Evolutionary conservation across 257 asterid species (phyloP).

Genomic region (Capsicum chinense): DNA sequence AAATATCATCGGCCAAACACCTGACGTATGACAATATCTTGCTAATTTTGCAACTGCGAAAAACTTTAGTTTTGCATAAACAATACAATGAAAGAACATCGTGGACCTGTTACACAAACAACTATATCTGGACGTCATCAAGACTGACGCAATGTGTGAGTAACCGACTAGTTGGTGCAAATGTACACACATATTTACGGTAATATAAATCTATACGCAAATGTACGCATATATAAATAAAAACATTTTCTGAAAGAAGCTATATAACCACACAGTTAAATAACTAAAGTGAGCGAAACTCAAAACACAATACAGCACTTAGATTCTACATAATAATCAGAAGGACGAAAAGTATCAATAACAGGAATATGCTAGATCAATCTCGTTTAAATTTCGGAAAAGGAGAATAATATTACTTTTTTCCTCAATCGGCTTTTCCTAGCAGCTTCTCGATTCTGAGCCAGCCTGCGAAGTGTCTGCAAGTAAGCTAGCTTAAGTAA

Average conservation of each 20-base stretch:
- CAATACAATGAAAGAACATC: no score
- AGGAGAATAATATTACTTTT: conserved; percentile 55
- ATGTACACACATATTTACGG: background rate
- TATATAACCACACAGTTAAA: background rate
- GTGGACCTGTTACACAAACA: background rate
- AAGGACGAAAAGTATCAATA: background rate
- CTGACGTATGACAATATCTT: background rate
- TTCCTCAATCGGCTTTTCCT: conserved; percentile 90
- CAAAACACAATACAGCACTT: background rate
- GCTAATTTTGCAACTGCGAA: background rate
- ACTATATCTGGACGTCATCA: background rate
- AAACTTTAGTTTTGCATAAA: background rate
- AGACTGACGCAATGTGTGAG: background rate
- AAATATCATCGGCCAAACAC: background rate
- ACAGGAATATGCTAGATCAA: background rate
- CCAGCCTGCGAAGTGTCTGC: conserved; percentile 84
- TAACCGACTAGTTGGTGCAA: background rate
- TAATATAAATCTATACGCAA: background rate
- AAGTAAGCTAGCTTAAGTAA: conserved; percentile 12
- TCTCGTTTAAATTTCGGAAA: background rate
- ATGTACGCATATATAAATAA: background rate
- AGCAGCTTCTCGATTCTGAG: conserved; percentile 99
- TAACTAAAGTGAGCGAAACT: background rate
- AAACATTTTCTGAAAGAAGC: background rate
- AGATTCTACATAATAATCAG: background rate